Percentiles rank a stretch among this genome's conserved stretches.
Conservation (phyloP, 176 grass and related monocot species). For the Triticum dicoccoides region DNA sequence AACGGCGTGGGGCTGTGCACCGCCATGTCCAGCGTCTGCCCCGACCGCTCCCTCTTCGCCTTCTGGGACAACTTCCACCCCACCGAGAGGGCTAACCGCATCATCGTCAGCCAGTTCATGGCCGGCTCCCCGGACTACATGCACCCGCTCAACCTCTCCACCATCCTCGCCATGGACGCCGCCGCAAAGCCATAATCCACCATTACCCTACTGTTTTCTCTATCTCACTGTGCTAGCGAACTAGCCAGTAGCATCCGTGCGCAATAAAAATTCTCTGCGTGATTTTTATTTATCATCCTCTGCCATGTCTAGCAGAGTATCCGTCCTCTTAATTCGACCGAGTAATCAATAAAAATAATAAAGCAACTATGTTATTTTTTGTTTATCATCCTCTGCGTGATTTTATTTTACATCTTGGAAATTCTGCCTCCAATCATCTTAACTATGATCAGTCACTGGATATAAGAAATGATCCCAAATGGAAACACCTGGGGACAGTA, state of each 20-base stretch:
- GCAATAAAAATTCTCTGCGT: neutral
- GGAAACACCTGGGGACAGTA: no score
- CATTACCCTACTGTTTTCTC: neutral
- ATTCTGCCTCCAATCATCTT: neutral
- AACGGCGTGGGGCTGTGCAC: constrained; percentile 70
- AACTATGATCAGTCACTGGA: neutral
- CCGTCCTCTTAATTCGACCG: neutral
- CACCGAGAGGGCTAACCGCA: constrained; percentile 70
- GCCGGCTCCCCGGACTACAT: constrained; percentile 47
- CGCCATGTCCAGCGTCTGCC: constrained; percentile 40
- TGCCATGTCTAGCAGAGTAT: neutral
- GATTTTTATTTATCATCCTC: no score
- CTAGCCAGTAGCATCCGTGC: neutral
- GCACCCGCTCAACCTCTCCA: constrained; percentile 61
- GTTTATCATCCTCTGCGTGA: neutral
- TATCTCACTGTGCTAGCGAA: neutral
- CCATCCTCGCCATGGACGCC: constrained; percentile 56
- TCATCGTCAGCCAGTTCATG: constrained; percentile 79
- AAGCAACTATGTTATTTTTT: neutral
- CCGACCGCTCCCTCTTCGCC: constrained; percentile 36
- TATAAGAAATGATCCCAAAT: neutral
- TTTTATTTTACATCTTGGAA: neutral
- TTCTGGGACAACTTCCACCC: constrained; percentile 91
- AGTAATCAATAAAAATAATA: neutral
- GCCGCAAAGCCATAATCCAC: neutral